phyloP scores from a whole-genome alignment of 345 rosid species.

The Citrus trifoliata region DNA sequence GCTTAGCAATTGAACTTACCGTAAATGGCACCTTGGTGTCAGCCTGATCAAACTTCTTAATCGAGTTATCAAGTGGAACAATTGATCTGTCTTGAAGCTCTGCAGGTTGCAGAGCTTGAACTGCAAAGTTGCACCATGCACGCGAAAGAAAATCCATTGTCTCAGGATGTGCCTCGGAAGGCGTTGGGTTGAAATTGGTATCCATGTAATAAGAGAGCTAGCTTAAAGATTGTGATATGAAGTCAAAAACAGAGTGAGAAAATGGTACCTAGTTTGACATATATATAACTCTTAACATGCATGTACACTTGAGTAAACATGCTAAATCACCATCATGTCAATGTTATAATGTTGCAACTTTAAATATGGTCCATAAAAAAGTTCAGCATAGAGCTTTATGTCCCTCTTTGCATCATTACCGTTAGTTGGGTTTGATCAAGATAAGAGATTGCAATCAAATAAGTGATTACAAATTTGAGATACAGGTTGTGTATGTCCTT shows the following conservation, averaged over 20 bases:
- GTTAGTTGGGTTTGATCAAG: conserved; percentile 4
- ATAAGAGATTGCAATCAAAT: not conserved
- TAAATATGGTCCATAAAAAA: conserved; percentile 11
- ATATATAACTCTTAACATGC: conserved; percentile 15
- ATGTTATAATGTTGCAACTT: conserved; percentile 1
- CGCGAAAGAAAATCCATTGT: conserved; percentile 85
- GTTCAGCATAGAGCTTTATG: not conserved
- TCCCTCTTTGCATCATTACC: conserved; percentile 16
- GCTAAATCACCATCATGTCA: conserved; percentile 14
- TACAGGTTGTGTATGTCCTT: conserved; percentile 19
- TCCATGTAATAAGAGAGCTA: conserved; percentile 28
- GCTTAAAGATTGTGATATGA: conserved; percentile 9
- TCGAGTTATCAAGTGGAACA: conserved; percentile 40
- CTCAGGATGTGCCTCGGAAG: conserved; percentile 88
- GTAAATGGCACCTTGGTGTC: conserved; percentile 35
- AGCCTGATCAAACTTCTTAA: conserved; percentile 37
- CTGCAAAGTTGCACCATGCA: conserved; percentile 89
- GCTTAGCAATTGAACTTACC: conserved; percentile 36
- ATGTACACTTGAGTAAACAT: not conserved
- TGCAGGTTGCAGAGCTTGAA: conserved; percentile 71
- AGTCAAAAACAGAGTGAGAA: conserved; percentile 15
- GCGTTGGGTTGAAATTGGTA: conserved; percentile 35
- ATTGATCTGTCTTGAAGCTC: conserved; percentile 40
- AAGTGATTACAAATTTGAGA: not conserved
- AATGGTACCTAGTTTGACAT: not conserved